These are phyloP conservation scores for Cicer yamashitae DNA, from an alignment of 306 rosid genomes.

Conservation along the genomic window DNA sequence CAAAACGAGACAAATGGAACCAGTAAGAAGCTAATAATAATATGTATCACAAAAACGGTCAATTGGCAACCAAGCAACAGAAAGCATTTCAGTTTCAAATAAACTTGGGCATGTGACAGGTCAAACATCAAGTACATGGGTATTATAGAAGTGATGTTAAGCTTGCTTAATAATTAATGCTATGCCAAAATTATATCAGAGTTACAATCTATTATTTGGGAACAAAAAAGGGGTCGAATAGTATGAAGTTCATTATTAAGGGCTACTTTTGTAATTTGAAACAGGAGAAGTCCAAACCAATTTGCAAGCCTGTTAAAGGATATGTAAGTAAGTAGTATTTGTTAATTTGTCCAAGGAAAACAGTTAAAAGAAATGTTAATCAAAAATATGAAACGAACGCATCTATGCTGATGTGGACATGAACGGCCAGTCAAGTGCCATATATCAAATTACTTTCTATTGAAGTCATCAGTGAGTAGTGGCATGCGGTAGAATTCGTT, in stretches of 20 bases:
- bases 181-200: neutral
- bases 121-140: constrained; percentile 13
- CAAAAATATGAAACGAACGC: constrained; percentile 9
- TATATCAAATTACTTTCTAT: constrained; percentile 12
- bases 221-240: constrained; percentile 23
- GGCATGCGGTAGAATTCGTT: no score
- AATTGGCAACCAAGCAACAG: constrained; percentile 32
- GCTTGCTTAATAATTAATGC: constrained; percentile 30
- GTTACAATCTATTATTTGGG: constrained; percentile 1
- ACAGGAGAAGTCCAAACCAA: constrained; percentile 23
- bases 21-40: constrained; percentile 19
- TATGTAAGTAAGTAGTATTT: neutral
- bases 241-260: neutral
- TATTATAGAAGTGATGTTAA: constrained; percentile 29
- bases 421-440: neutral
- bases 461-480: no score
- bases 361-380: neutral
- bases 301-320: constrained; percentile 6
- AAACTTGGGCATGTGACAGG: constrained; percentile 29
- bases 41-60: constrained; percentile 7
- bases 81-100: constrained; percentile 17
- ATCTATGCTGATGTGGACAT: neutral
- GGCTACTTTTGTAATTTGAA: constrained; percentile 13
- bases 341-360: constrained; percentile 18
- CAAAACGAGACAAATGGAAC: constrained; percentile 28